Percentiles rank a stretch among this genome's conserved stretches.
Conservation (phyloP, 768 basidiomycete species). For the Pulveroboletus frians region DNA sequence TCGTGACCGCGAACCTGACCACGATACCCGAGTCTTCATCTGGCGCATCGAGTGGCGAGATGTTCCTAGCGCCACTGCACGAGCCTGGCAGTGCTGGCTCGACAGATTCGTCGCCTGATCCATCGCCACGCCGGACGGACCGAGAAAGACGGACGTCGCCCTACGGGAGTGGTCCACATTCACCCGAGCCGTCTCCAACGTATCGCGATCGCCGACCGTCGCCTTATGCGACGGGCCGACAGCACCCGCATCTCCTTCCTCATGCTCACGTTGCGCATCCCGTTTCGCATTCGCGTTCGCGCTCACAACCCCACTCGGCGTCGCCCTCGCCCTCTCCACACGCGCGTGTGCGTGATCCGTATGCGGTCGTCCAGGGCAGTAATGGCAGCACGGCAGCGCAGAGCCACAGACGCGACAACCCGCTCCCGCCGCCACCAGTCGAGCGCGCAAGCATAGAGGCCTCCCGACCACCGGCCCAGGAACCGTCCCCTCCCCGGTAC, state of each 20-base stretch:
- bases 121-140: conserved; percentile 26
- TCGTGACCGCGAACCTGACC: conserved; percentile 16
- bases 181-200: conserved; percentile 27
- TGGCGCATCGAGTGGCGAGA: conserved; percentile 20
- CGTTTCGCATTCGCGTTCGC: neutral
- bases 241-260: neutral
- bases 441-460: conserved; percentile 23
- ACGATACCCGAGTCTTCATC: conserved; percentile 28
- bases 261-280: too few relatives aligned
- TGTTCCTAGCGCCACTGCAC: conserved; percentile 22
- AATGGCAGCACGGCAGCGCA: neutral
- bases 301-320: neutral
- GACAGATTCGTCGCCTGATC: conserved; percentile 23
- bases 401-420: conserved; percentile 20
- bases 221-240: conserved; percentile 16
- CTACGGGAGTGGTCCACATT: conserved; percentile 12
- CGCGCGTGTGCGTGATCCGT: conserved; percentile 7
- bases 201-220: conserved; percentile 24
- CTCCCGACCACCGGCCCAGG: conserved; percentile 26
- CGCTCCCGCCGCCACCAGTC: conserved; percentile 27
- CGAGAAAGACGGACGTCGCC: conserved; percentile 22
- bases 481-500: conserved; percentile 27
- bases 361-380: neutral
- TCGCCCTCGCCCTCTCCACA: conserved; percentile 17
- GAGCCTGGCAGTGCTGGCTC: conserved; percentile 10